Percentiles rank a stretch among this genome's conserved stretches.
These are phyloP conservation scores for Tetracladium setigerum DNA, from an alignment of 495 filamentous ascomycete species.

Conservation along the genomic window DNA sequence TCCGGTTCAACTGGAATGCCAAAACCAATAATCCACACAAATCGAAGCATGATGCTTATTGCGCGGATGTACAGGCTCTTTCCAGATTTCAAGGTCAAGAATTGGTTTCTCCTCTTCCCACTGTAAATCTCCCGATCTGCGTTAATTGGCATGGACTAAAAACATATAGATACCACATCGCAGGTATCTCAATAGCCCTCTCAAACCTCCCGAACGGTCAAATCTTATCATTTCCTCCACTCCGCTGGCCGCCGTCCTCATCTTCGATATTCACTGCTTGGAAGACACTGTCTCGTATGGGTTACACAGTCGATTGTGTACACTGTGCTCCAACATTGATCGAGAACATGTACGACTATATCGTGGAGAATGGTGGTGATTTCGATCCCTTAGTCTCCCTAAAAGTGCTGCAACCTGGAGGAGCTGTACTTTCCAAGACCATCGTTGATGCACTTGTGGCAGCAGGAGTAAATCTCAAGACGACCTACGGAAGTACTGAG, in stretches of 20 bases:
- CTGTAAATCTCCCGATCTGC: conserved; percentile 10
- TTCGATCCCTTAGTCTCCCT: conserved; percentile 17
- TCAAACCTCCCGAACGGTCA: conserved; percentile 21
- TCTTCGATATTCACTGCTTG: conserved; percentile 16
- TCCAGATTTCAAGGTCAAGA: conserved; percentile 16
- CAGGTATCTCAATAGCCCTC: conserved; percentile 21
- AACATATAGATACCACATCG: conserved; percentile 17
- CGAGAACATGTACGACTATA: conserved; percentile 22
- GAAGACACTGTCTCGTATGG: conserved; percentile 15
- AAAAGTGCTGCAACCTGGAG: conserved; percentile 22
- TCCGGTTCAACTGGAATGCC: conserved; percentile 24
- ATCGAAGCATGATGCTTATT: conserved; percentile 24
- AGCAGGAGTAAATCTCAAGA: conserved; percentile 21
- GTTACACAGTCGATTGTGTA: conserved; percentile 15
- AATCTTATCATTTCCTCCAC: conserved; percentile 18
- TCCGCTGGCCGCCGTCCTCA: conserved; percentile 16
- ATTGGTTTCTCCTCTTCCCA: conserved; percentile 24
- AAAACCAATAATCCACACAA: conserved; percentile 23
- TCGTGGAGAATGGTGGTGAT: conserved; percentile 10
- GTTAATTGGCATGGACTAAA: not conserved
- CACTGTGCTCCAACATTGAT: conserved; percentile 21
- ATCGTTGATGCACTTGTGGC: conserved; percentile 12
- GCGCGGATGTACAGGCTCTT: conserved; percentile 23
- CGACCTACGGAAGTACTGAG: conserved; percentile 21
- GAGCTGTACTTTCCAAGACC: conserved; percentile 15